Evolutionary conservation across 1,139 yeast genomes (phyloP), one percentile per base, ranked within the genome.

Genomic region (Schizosaccharomyces versatilis): DNA sequence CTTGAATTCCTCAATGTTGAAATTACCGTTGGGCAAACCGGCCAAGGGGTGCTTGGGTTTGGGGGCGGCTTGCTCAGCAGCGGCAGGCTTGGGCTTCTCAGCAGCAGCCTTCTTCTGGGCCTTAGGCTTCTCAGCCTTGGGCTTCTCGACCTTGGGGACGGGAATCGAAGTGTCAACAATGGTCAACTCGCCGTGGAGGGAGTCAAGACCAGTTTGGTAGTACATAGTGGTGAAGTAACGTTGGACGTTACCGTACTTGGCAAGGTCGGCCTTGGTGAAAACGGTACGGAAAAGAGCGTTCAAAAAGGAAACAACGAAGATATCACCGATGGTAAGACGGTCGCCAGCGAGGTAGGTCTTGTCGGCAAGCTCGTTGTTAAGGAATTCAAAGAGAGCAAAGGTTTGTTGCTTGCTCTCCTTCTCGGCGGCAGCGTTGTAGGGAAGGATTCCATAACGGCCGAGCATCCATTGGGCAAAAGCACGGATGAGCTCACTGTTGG

Each of bases 321-420:
- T 68, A 72, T 90, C 98, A 66, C 96, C 97, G 61, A 81, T 68
- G 56, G 96, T 73, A 65, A 84, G 66, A 73, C 90, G 78, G 74
- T 88, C 96, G 67, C 94, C 93, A 65, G 81, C 96, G 68, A 90
- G 78, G 75, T 76, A 90, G 60, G 96, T 85, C 79, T 75, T 77
- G 66, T 79, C 76, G 74, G 86, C 78, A 53, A 70, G 66, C 72
- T 83, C 93, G 10, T 32, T n/a, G 38, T 44, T 32, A 61, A 73
- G 69, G 59, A 63, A 63, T 55, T 61, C 56, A 60, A 68, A 68
- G 39, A 53, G 53, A 57, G 79, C 63, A 57, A 68, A 65, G 59
- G 73, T 69, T 59, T 73, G 65, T 53, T 63, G 62, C 55, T 72
- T 75, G 55, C 74, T 73, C 53, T 76, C 77, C 60, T 84, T 94